Conservation (phyloP, 805 yeast species). For the Wickerhamomyces chambardii region DNA sequence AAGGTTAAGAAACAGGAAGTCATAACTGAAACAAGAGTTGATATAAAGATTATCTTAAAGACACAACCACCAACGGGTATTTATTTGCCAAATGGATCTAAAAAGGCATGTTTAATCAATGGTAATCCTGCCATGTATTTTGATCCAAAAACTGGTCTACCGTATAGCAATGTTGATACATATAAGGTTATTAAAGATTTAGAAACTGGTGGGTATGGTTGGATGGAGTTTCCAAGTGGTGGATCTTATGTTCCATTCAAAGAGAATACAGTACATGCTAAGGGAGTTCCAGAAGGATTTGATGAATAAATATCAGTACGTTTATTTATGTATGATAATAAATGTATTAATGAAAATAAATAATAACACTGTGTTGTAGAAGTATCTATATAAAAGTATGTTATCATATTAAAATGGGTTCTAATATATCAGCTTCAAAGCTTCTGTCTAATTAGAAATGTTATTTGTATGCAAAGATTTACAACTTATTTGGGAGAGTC, state of each 20-base stretch:
- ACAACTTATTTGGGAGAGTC: too few species aligned
- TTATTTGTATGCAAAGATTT: too few species aligned
- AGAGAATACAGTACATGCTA: slow-evolving; percentile 46
- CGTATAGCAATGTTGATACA: slow-evolving; percentile 79
- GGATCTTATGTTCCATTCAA: slow-evolving; percentile 36
- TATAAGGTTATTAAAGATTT: slow-evolving; percentile 53
- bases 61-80: slow-evolving; percentile 75
- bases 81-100: slow-evolving; percentile 58
- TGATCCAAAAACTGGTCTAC: slow-evolving; percentile 84
- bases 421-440: too few species aligned
- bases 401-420: too few species aligned
- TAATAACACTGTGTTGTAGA: too few species aligned
- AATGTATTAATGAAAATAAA: too few species aligned
- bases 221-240: slow-evolving; percentile 43
- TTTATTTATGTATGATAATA: slow-evolving; percentile 29
- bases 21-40: slow-evolving; percentile 34
- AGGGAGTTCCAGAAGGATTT: slow-evolving; percentile 86
- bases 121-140: slow-evolving; percentile 76
- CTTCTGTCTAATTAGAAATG: too few species aligned
- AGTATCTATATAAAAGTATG: too few species aligned
- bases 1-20: slow-evolving; percentile 30
- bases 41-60: slow-evolving; percentile 39
- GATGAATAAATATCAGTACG: slow-evolving; percentile 17
- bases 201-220: slow-evolving; percentile 43
- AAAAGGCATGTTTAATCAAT: slow-evolving; percentile 62